Conservation (phyloP, 345 rosid genomes). For the Rhodamnia argentea region DNA sequence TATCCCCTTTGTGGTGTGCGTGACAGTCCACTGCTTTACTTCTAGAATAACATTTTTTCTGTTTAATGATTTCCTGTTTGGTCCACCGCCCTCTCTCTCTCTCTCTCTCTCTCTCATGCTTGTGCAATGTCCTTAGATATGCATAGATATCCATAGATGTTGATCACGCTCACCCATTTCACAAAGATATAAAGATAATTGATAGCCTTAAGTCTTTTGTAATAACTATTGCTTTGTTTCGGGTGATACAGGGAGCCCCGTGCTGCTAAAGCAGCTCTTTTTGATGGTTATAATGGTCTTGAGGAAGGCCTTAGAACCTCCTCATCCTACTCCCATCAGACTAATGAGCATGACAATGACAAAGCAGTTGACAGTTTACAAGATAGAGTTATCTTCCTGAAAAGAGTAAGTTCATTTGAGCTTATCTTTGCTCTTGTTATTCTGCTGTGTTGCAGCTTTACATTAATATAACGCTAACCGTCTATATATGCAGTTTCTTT, state of each 20-base stretch:
- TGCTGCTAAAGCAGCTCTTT: conserved; percentile 44
- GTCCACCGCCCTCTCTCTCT: background rate
- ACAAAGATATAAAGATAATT: background rate
- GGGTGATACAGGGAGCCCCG: conserved; percentile 52
- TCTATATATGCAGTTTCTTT: background rate
- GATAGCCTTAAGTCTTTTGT: background rate
- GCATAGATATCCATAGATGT: background rate
- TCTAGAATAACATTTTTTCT: background rate
- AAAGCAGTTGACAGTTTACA: conserved; percentile 53
- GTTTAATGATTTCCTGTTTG: background rate
- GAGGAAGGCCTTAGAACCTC: conserved; percentile 80
- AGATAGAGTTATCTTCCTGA: conserved; percentile 62
- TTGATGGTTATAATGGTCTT: conserved; percentile 54
- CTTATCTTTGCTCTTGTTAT: background rate
- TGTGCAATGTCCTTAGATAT: background rate
- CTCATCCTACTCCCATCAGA: conserved; percentile 37
- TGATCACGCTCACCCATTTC: background rate
- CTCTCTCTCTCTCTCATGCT: background rate
- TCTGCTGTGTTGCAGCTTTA: background rate
- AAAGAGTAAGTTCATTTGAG: conserved; percentile 34
- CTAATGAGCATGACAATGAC: conserved; percentile 61
- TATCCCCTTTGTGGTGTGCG: background rate
- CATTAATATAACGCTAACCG: background rate
- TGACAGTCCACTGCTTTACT: background rate
- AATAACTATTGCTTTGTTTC: background rate